Evolutionary conservation across 176 grass and related monocot genomes (phyloP), one percentile per base, ranked within the genome.

Genomic region (Oropetium thomaeum): DNA sequence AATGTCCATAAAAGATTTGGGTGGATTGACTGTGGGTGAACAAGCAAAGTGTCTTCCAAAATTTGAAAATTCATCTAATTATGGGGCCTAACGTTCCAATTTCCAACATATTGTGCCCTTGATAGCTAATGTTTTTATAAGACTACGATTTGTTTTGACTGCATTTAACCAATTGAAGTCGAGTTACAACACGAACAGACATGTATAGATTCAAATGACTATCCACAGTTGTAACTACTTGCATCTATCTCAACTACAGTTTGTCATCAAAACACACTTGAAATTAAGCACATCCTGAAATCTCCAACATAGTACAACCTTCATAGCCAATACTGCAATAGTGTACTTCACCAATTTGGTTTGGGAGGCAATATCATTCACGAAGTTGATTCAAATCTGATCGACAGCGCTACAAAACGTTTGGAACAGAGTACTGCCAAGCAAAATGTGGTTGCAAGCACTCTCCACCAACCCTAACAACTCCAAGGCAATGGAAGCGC

Each of bases 401-500:
- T 47, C 5, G 25, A 28, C 14, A 65, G 20, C 9, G 53, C 17
- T 2, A 31, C 1, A 19, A 8, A 48, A 23, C 1, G 75, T 42
- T 63, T 19, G 17, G 42, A 38, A 64, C 45, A 57, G 22, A 57
- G 23, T 57, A 5, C 7, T 32, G 43, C 65, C 10, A 26, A 77
- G 15, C 10, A 40, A 26, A 33, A 15, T 33, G 52, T 27, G 20
- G 59, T 32, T 49, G 35, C 74, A 61, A 61, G 40, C 57, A 35
- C 9, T 37, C 49, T 41, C n/a, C 60, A 74, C 52, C 69, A 0
- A 65, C 72, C 67, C 30, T 44, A 72, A 73, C 41, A 45, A 55
- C 43, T 27, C 11, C 33, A 39, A 47, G 22, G 30, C 66, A 17
- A 65, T 5, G 13, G n/a, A 32, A 39, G 58, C 31, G n/a, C n/a